Conservation (phyloP, 257 asterid species). For the Thymus quinquecostatus region DNA sequence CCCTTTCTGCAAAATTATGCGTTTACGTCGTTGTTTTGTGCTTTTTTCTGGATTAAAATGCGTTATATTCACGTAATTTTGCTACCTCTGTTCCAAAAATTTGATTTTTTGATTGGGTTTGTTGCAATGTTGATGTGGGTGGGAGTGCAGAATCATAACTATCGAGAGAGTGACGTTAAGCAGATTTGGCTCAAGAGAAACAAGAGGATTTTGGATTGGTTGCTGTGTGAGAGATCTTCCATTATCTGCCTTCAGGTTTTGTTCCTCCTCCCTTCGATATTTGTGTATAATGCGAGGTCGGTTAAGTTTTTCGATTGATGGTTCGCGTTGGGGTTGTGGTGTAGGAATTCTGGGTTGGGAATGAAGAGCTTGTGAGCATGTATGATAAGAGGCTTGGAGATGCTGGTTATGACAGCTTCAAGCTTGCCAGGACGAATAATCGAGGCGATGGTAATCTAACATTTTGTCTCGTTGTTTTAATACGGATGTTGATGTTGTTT, state of each 20-base stretch:
- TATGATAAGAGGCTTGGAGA: conserved; percentile 90
- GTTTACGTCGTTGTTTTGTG: no score
- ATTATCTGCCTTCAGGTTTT: conserved; percentile 95
- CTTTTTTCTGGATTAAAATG: no score
- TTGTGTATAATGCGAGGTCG: neutral
- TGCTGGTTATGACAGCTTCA: conserved; percentile 82
- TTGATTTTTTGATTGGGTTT: conserved; percentile 16
- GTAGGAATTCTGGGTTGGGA: conserved; percentile 98
- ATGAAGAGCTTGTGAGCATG: conserved; percentile 81
- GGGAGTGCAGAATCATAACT: conserved; percentile 68
- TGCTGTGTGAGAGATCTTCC: conserved; percentile 84
- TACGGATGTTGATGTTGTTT: neutral
- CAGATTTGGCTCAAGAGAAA: conserved; percentile 83
- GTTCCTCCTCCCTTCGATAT: neutral
- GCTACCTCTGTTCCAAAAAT: conserved; percentile 4
- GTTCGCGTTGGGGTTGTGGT: conserved; percentile 8
- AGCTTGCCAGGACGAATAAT: conserved; percentile 90
- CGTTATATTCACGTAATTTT: neutral
- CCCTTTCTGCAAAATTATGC: no score
- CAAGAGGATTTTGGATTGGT: conserved; percentile 84
- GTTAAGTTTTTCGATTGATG: conserved; percentile 12
- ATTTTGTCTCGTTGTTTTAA: neutral
- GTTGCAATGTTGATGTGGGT: conserved; percentile 29
- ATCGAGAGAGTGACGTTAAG: conserved; percentile 84
- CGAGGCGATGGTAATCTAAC: conserved; percentile 81